Base-by-base conservation (phyloP, 129 eudicot species). In the Centella asiatica region DNA sequence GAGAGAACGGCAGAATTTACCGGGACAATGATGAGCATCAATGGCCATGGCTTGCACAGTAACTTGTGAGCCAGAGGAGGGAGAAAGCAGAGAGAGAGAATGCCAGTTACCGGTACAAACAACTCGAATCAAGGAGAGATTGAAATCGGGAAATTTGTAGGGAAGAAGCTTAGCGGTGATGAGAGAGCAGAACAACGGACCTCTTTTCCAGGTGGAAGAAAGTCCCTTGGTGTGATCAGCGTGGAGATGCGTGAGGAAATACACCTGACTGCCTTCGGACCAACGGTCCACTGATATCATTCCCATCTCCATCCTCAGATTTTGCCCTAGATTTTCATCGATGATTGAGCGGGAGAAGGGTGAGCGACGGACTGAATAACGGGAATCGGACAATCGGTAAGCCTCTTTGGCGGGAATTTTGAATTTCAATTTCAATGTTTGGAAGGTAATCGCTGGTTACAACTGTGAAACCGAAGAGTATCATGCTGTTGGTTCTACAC, bases 1-100 rank as follows among this genome's bases (percentile, higher is more conserved):
- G 58, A 34, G 13, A n/a, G 9, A 39, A 22, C 10, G 2, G 10
- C n/a, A 7, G 47, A 13, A 36, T 25, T 29, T 75, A 89, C 97
- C 93, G 48, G 97, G 95, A 70, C 97, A 89, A 54, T 89, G 97
- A 59, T 78, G 78, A 36, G 97, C 97, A 53, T 85, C 92, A 49
- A 89, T 83, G 19, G 97, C 75, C 76, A 83, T 74, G 68, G 72
- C 82, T 22, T 73, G 56, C 24, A 85, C 77, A 20, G 57, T 65
- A 23, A 70, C 55, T 52, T 64, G 56, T 29, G 60, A 60, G 4
- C 76, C 75, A 61, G 90, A 62, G 12, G 76, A 68, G 15, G 77
- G 72, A 1, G 84, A 66, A 25, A 71, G 56, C 53, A 90, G 46
- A 32, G 97, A 73, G 31, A 90, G 74, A 1, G 80, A 66, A 32